Evolutionary conservation across 768 basidiomycete species (phyloP), one percentile per base, ranked within the genome.

Genomic region (Suillus brevipes): DNA sequence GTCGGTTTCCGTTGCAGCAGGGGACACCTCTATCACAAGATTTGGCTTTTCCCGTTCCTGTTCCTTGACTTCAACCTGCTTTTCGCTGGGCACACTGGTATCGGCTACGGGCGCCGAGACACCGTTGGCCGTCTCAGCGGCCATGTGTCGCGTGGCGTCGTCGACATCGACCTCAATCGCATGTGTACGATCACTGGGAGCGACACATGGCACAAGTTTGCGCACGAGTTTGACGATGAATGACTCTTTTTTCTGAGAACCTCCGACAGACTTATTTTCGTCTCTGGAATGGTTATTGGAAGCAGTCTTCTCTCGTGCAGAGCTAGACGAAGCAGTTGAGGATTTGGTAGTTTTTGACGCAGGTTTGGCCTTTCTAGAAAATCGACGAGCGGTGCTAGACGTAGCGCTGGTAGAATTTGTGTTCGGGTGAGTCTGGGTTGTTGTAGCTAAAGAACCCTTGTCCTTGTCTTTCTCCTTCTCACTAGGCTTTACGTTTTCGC

Each of bases 121-220:
- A 65, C 69, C 63, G 40, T 69, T 69, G 14, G 67, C 60, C 36
- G 62, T 65, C 36, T 71, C 75, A 1, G 67, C 23, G 58, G 61
- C 71, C 60, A 75, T 61, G 45, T 31, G 70, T 65, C 60, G 71
- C 5, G 73, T 57, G 0, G 31, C 42, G 36, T 71, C 73, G 34
- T 70, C 68, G 40, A 74, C 58, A 68, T 81, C 81, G 63, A 80
- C 71, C 49, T 87, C 83, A 59, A 83, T 66, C 56, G 74, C 71
- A 64, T 85, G 84, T n/a, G 82, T 69, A 65, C 78, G 78, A 47
- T 78, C 72, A 23, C 82, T 84, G 25, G 86, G 80, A n/a, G 83
- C 80, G 56, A 89, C 77, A 66, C 90, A 92, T 40, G 90, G 90
- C 59, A 91, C 81, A 61, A 91, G 81, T 65, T 84, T 81, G 67